Evolutionary conservation across 163 green algal species (phyloP).

Genomic region (Botryococcus braunii): DNA sequence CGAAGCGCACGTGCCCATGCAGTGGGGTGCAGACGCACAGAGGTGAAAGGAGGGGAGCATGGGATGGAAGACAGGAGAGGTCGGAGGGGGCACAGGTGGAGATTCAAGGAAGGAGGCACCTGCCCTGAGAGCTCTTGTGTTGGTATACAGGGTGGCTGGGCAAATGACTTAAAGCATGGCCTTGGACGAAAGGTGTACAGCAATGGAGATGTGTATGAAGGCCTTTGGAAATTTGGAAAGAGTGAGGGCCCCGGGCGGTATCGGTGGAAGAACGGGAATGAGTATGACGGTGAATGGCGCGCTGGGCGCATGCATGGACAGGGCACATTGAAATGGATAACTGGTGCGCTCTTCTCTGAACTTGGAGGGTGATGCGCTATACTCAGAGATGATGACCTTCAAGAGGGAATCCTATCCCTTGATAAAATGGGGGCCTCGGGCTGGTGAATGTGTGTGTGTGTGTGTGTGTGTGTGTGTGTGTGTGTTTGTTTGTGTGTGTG

Average conservation of each 20-base stretch:
- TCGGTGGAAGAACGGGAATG: constrained; percentile 71
- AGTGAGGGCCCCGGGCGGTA: constrained; percentile 78
- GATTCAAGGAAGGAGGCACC: neutral
- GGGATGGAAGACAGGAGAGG: neutral
- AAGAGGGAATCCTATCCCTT: no score
- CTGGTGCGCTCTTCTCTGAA: no score
- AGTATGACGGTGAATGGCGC: constrained; percentile 89
- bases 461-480: no score
- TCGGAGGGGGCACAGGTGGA: neutral
- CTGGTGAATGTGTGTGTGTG: no score
- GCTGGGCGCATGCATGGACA: constrained; percentile 76
- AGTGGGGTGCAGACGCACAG: no score
- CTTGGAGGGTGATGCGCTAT: no score
- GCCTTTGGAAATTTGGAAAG: constrained; percentile 70
- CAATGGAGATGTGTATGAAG: constrained; percentile 84
- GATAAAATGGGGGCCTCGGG: no score
- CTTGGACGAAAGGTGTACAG: constrained; percentile 75
- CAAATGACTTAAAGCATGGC: constrained; percentile 69
- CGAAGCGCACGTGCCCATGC: no score
- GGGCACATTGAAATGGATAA: constrained; percentile 83
- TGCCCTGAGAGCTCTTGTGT: neutral
- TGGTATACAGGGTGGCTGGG: constrained; percentile 57
- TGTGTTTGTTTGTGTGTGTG: no score
- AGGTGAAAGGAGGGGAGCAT: no score
- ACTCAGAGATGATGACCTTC: no score